A percentile compares a stretch with the other conserved stretches of the same genome.
phyloP scores from a whole-genome alignment of 2,329 filamentous ascomycete species.

The Stemphylium beticola region DNA sequence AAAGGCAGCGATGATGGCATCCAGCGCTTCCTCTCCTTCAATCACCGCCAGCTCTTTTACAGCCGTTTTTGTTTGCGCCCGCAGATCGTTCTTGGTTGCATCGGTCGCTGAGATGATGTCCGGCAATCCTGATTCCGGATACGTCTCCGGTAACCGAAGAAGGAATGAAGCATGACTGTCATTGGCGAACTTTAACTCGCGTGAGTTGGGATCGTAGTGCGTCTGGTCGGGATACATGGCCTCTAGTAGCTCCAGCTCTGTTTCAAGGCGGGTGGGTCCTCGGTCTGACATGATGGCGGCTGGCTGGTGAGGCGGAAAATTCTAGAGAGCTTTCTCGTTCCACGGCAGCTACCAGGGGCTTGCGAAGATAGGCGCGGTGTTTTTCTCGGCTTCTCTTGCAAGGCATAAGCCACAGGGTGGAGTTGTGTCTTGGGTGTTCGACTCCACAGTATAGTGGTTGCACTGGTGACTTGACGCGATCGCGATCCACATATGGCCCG shows the following conservation, averaged over 20 bases:
- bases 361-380: neutral
- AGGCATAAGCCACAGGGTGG: constrained; percentile 1
- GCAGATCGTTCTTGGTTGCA: constrained; percentile 45
- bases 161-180: constrained; percentile 33
- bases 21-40: constrained; percentile 53
- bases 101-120: constrained; percentile 49
- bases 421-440: constrained; percentile 3
- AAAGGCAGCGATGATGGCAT: constrained; percentile 51
- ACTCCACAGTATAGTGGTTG: constrained; percentile 2
- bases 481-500: constrained; percentile 2
- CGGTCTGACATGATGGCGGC: constrained; percentile 14
- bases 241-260: constrained; percentile 51
- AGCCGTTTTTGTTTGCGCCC: constrained; percentile 38
- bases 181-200: constrained; percentile 48
- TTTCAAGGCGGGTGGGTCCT: constrained; percentile 33
- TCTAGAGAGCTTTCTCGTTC: neutral
- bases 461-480: constrained; percentile 7
- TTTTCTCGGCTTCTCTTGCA: constrained; percentile 3
- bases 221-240: constrained; percentile 55
- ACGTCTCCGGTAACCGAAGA: constrained; percentile 50
- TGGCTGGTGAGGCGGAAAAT: neutral
- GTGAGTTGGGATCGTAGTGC: constrained; percentile 38
- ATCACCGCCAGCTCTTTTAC: constrained; percentile 33
- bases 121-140: constrained; percentile 46
- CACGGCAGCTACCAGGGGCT: neutral